Evolutionary conservation across 2,329 filamentous ascomycete species (phyloP), one percentile per base, ranked within the genome.

Genomic region (Ophiobolus disseminans): DNA sequence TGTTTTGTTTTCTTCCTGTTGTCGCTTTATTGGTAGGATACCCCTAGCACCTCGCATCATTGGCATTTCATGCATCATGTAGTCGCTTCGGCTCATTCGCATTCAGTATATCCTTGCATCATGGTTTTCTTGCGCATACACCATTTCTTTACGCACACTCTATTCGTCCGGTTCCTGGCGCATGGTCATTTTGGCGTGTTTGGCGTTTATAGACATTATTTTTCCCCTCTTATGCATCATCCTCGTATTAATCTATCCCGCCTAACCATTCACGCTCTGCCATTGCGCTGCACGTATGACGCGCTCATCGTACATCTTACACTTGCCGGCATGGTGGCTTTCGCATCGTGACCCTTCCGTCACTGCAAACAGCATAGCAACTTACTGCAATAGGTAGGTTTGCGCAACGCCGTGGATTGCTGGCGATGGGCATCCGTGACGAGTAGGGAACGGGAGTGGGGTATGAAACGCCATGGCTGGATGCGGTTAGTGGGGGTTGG

Each of bases 1-100:
- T n/a, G 22, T 38, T 23, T 34, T 5, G 19, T 47, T 30, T 41
- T 23, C 13, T 14, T 4, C 20, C 3, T 19, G 28, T 32, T 26
- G 28, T 32, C 25, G 32, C 17, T 23, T 31, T 26, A 47, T 46
- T 47, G 42, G 25, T 39, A 46, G 43, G 43, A 51, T 47, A 44
- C 53, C 53, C 41, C 25, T 26, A 13, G 35, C 31, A 25, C 41
- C 25, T 26, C 10, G 35, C 31, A 25, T 36, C 22, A 23, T 49
- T n/a, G 17, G 35, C 17, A 38, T 16, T 38, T 22, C 20, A 22
- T 13, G 35, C 14, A 38, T 38, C 17, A 13, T 21, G 35, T 38
- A 38, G 11, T n/a, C 11, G 35, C 17, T 23, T 38, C 35, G 35
- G 35, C 35, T 38, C 23, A 38, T 8, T 22, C 9, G 20, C 34